Percentiles rank a stretch among this genome's conserved stretches.
Evolutionary conservation across 495 filamentous ascomycete genomes (phyloP).

Genomic region (Margaritispora aquatica): DNA sequence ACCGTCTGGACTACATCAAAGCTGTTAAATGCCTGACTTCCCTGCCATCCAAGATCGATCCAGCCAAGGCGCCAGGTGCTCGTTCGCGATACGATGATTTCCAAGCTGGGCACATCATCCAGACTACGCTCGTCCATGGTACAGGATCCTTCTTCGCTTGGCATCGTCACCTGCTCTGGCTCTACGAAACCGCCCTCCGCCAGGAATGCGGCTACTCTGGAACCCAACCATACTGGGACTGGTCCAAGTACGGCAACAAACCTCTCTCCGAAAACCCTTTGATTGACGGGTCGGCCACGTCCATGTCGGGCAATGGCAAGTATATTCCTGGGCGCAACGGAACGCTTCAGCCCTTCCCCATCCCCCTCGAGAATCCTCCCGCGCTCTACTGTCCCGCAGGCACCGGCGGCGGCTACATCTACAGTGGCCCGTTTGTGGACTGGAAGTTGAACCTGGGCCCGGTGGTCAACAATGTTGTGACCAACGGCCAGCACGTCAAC

Average conservation of each 20-base stretch:
- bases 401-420: conserved; percentile 60
- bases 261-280: conserved; percentile 29
- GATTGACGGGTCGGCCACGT: conserved; percentile 57
- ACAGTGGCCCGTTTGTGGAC: conserved; percentile 48
- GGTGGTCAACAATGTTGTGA: neutral
- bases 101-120: conserved; percentile 46
- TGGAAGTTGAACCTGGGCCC: conserved; percentile 44
- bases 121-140: neutral
- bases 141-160: conserved; percentile 53
- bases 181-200: neutral
- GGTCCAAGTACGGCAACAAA: neutral
- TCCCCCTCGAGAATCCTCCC: conserved; percentile 31
- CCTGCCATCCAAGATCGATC: conserved; percentile 38
- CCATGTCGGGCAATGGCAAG: conserved; percentile 59
- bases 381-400: no score
- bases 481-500: neutral
- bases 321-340: conserved; percentile 25
- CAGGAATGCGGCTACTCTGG: neutral
- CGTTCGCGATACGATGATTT: conserved; percentile 60
- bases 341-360: neutral
- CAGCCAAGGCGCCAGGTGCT: conserved; percentile 27
- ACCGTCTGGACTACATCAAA: conserved; percentile 40
- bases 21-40: conserved; percentile 60
- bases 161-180: conserved; percentile 28
- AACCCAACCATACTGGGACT: neutral